These are phyloP conservation scores for Camellia lanceoleosa DNA, from an alignment of 148 eudicot species.

Conservation along the genomic window DNA sequence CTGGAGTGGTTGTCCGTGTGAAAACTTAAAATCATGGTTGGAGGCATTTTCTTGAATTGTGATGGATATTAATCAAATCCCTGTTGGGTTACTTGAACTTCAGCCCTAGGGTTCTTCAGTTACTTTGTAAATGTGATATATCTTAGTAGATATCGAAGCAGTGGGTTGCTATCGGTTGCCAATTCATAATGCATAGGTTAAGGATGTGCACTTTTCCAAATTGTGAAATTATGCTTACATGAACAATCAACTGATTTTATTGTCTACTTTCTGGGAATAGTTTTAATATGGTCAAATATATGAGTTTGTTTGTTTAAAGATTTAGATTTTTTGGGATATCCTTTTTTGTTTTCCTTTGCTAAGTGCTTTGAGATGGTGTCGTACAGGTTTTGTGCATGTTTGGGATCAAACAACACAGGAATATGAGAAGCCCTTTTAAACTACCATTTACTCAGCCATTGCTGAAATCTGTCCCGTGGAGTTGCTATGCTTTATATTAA, in stretches of 20 bases:
- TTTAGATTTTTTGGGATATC: background rate
- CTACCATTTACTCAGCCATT: conserved; percentile 1
- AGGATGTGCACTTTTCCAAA: background rate
- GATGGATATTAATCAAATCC: background rate
- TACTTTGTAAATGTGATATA: background rate
- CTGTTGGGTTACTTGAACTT: background rate
- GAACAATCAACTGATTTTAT: background rate
- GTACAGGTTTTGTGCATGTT: conserved; percentile 55
- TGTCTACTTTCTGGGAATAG: background rate
- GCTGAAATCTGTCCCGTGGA: conserved; percentile 3
- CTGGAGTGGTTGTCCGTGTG: too few relatives aligned
- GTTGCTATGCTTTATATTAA: conserved; percentile 18
- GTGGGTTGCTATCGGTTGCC: background rate
- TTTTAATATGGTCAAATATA: background rate
- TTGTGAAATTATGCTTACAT: background rate
- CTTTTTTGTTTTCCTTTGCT: conserved; percentile 8
- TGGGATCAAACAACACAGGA: conserved; percentile 92
- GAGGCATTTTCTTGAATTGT: background rate
- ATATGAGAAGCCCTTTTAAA: conserved; percentile 66
- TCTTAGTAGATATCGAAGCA: background rate
- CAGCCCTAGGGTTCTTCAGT: background rate
- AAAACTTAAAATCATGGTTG: background rate
- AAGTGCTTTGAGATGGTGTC: conserved; percentile 11
- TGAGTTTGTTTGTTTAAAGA: background rate
- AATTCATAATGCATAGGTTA: background rate